phyloP scores from a whole-genome alignment of 176 grass and related monocot species.

The Areca catechu region DNA sequence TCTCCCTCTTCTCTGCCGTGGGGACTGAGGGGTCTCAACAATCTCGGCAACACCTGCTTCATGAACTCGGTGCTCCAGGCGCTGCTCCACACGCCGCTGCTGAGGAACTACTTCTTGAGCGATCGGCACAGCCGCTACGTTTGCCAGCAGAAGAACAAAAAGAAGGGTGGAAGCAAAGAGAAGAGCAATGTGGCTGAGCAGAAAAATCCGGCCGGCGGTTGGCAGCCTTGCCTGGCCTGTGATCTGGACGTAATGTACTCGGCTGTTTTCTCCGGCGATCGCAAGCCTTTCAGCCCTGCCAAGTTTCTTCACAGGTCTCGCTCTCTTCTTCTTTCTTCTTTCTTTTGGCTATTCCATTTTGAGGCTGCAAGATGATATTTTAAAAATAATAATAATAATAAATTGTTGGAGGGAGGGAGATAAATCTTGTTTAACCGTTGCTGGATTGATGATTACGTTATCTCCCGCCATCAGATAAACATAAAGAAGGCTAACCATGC shows the following conservation, averaged over 20 bases:
- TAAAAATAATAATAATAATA: too few species aligned
- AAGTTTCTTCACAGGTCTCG: conserved; percentile 86
- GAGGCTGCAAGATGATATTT: too few species aligned
- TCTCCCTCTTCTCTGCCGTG: conserved; percentile 23
- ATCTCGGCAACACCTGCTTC: conserved; percentile 94
- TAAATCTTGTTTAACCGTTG: too few species aligned
- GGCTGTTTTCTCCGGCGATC: conserved; percentile 71
- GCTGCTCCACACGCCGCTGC: conserved; percentile 77
- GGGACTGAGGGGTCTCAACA: conserved; percentile 78
- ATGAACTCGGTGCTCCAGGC: conserved; percentile 97
- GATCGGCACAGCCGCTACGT: conserved; percentile 79
- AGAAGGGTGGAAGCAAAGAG: conserved; percentile 26
- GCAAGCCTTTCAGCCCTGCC: conserved; percentile 64
- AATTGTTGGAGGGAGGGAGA: too few species aligned
- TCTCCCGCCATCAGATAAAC: too few species aligned
- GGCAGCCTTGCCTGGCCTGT: conserved; percentile 51
- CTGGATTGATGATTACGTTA: too few species aligned
- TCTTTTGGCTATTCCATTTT: too few species aligned
- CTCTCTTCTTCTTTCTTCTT: not conserved
- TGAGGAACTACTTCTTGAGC: conserved; percentile 83
- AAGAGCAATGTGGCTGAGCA: conserved; percentile 3
- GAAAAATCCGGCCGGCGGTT: conserved; percentile 16
- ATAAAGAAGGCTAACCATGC: too few species aligned
- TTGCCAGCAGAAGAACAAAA: conserved; percentile 41
- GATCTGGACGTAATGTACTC: conserved; percentile 94